These are phyloP conservation scores for Pseudonitzschia pungens DNA, from an alignment of 108 stramenopile genomes.

Conservation along the genomic window DNA sequence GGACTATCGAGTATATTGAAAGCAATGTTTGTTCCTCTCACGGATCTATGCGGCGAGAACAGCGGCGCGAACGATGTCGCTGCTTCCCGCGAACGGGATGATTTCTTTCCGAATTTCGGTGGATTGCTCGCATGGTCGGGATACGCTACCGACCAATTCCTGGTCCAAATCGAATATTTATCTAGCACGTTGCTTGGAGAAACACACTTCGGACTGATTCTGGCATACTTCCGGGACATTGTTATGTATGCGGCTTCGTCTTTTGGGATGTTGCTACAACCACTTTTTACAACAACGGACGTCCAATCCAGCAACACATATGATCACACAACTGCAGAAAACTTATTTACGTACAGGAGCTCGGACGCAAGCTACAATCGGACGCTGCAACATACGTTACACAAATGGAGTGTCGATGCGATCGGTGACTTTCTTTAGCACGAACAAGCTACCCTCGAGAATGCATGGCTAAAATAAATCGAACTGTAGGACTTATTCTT, in stretches of 20 bases:
- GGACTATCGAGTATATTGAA: conserved; percentile 44
- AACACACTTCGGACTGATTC: background rate
- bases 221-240: background rate
- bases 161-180: background rate
- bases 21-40: conserved; percentile 32
- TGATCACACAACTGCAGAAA: background rate
- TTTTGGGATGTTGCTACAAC: conserved; percentile 16
- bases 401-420: conserved; percentile 46
- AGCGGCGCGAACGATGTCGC: conserved; percentile 8
- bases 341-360: background rate
- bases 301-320: background rate
- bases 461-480: background rate
- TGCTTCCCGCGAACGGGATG: conserved; percentile 24
- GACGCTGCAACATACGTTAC: conserved; percentile 38
- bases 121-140: conserved; percentile 7
- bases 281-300: conserved; percentile 15
- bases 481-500: background rate
- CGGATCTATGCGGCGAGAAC: background rate
- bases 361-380: conserved; percentile 36
- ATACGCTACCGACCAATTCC: background rate
- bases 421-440: conserved; percentile 15
- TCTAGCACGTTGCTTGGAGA: background rate
- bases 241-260: background rate
- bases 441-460: background rate
- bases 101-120: conserved; percentile 3